These are phyloP conservation scores for Warburgia ugandensis DNA, from an alignment of 164 flowering plant genomes.

Conservation along the genomic window DNA sequence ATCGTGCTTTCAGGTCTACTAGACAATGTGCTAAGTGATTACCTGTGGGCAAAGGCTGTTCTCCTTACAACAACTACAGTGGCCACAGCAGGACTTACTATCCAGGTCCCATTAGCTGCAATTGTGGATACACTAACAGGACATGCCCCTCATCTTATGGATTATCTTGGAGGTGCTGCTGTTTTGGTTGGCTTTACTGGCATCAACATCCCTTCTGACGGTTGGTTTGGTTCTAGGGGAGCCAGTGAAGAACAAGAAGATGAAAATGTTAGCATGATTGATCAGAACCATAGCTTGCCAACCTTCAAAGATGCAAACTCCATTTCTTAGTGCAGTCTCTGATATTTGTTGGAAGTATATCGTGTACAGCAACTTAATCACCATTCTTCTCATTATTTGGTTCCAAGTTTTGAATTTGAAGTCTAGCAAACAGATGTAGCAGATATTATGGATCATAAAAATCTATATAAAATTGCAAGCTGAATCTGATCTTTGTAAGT, in stretches of 20 bases:
- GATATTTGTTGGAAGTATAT: too few species aligned
- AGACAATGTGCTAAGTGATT: conserved; percentile 93
- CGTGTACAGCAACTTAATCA: too few species aligned
- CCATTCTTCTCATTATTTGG: too few species aligned
- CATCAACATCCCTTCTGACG: conserved; percentile 65
- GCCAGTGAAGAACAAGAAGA: conserved; percentile 27
- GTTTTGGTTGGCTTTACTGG: conserved; percentile 81
- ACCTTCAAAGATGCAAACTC: too few species aligned
- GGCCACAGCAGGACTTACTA: conserved; percentile 93
- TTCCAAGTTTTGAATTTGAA: too few species aligned
- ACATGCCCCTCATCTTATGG: conserved; percentile 59
- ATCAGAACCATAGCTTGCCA: too few species aligned
- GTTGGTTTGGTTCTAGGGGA: conserved; percentile 30
- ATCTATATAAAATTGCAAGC: too few species aligned
- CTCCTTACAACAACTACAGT: conserved; percentile 87
- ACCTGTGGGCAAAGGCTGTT: conserved; percentile 94
- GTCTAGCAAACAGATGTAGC: too few species aligned
- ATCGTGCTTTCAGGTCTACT: conserved; percentile 48
- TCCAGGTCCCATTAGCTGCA: conserved; percentile 93
- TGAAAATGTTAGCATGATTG: conserved; percentile 13
- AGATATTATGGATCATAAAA: too few species aligned
- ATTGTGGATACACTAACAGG: conserved; percentile 73
- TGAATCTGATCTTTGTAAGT: too few species aligned
- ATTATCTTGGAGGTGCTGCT: conserved; percentile 76
- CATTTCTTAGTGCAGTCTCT: too few species aligned